phyloP scores from a whole-genome alignment of 306 rosid species.

The Parietaria judaica region DNA sequence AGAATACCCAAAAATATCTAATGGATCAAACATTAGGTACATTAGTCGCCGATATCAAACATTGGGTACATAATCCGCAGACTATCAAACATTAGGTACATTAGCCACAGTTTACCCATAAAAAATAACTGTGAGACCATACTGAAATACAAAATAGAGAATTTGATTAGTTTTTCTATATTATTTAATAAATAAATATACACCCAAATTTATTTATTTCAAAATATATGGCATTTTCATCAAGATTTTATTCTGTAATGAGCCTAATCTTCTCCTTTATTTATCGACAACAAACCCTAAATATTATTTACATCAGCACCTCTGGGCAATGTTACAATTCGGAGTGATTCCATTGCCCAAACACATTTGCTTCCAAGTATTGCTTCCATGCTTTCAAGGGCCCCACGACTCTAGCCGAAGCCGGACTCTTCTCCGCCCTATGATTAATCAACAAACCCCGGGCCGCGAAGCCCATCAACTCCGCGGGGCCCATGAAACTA shows the following conservation, averaged over 20 bases:
- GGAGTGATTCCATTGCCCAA: slow-evolving; percentile 39
- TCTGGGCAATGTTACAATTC: slow-evolving; percentile 5
- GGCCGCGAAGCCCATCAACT: slow-evolving; percentile 83
- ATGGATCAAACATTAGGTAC: too few species aligned
- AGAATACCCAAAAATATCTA: too few species aligned
- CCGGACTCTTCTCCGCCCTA: slow-evolving; percentile 21
- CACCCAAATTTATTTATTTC: too few species aligned
- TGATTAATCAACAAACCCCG: slow-evolving; percentile 63
- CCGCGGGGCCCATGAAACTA: slow-evolving; percentile 56
- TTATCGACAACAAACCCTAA: background rate
- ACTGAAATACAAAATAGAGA: too few species aligned
- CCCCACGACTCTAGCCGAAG: slow-evolving; percentile 24
- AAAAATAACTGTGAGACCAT: too few species aligned
- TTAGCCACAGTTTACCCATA: too few species aligned
- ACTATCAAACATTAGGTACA: too few species aligned
- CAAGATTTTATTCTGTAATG: background rate
- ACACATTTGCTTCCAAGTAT: slow-evolving; percentile 55
- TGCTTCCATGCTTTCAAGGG: slow-evolving; percentile 80
- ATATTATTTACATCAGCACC: slow-evolving; percentile 22
- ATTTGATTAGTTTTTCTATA: too few species aligned
- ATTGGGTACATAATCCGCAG: too few species aligned
- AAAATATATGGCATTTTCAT: too few species aligned
- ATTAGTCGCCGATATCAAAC: too few species aligned
- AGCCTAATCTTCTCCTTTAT: slow-evolving; percentile 4
- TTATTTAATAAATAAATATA: too few species aligned